These are phyloP conservation scores for Penicillium verrucosum DNA, from an alignment of 2,329 filamentous ascomycete species.

Conservation along the genomic window DNA sequence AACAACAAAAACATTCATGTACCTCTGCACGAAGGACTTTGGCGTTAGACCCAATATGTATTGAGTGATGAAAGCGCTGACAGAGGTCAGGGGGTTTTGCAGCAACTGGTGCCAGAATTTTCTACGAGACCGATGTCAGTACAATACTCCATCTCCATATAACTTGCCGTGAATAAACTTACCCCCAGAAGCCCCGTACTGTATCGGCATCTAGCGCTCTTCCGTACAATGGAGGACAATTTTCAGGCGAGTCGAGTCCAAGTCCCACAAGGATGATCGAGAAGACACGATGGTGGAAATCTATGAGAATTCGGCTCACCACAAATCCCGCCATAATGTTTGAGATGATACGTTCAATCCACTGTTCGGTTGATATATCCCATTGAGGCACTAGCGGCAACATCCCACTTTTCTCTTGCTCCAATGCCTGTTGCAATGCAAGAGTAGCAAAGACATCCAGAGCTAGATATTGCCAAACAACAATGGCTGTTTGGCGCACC, in stretches of 20 bases:
- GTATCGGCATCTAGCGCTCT: slow-evolving; percentile 20
- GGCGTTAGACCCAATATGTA: slow-evolving; percentile 16
- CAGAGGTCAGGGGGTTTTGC: slow-evolving; percentile 21
- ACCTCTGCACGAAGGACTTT: slow-evolving; percentile 20
- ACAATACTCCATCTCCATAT: background rate
- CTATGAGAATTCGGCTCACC: slow-evolving; percentile 13
- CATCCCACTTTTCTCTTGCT: background rate
- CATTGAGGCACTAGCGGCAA: slow-evolving; percentile 7
- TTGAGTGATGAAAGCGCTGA: slow-evolving; percentile 16
- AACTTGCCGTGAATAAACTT: background rate
- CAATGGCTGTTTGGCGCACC: slow-evolving; percentile 14
- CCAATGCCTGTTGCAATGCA: background rate
- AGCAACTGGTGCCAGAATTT: slow-evolving; percentile 29
- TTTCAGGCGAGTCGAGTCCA: slow-evolving; percentile 4
- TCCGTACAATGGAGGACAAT: slow-evolving; percentile 23
- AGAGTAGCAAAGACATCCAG: slow-evolving; percentile 6
- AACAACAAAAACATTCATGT: slow-evolving; percentile 26
- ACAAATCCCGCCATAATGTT: slow-evolving; percentile 12
- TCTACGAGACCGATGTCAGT: slow-evolving; percentile 5
- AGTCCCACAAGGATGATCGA: slow-evolving; percentile 16
- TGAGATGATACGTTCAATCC: slow-evolving; percentile 9
- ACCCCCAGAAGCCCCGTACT: slow-evolving; percentile 25
- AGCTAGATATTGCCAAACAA: slow-evolving; percentile 16
- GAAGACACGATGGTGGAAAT: slow-evolving; percentile 13
- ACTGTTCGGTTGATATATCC: slow-evolving; percentile 12